Conservation (phyloP, 2,329 filamentous ascomycete species). For the Elsinoe necatrix region DNA sequence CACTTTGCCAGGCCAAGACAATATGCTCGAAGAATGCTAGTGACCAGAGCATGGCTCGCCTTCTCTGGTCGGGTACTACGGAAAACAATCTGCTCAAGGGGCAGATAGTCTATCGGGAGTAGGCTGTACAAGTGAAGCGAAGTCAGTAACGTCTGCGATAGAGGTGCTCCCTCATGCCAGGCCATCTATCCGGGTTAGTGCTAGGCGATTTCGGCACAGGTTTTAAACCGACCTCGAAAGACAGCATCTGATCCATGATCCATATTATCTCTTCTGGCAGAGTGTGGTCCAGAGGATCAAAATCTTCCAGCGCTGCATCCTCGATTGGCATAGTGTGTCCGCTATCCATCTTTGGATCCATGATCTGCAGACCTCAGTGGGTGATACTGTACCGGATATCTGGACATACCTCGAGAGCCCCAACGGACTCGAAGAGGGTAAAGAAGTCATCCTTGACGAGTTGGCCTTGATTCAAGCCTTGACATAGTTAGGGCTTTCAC, state of each 20-base stretch:
- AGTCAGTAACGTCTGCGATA: slow-evolving; percentile 90
- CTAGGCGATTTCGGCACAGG: neutral
- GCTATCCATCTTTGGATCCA: slow-evolving; percentile 99
- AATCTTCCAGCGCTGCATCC: slow-evolving; percentile 31
- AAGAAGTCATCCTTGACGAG: slow-evolving; percentile 92
- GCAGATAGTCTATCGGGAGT: slow-evolving; percentile 34
- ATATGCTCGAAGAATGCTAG: slow-evolving; percentile 69
- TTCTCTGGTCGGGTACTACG: neutral
- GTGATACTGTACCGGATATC: neutral
- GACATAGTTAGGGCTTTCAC: neutral
- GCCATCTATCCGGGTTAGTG: slow-evolving; percentile 57
- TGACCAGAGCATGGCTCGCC: slow-evolving; percentile 37
- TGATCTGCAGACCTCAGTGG: slow-evolving; percentile 56
- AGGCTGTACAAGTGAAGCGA: slow-evolving; percentile 83
- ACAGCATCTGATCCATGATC: slow-evolving; percentile 87
- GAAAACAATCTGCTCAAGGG: slow-evolving; percentile 23
- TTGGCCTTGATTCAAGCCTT: slow-evolving; percentile 51
- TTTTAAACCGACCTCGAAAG: slow-evolving; percentile 59
- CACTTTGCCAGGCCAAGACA: slow-evolving; percentile 77
- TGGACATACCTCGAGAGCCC: slow-evolving; percentile 58
- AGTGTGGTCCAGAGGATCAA: slow-evolving; percentile 61
- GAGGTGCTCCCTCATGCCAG: slow-evolving; percentile 92
- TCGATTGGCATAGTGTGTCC: slow-evolving; percentile 61
- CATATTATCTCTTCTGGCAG: slow-evolving; percentile 75
- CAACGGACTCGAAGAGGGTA: slow-evolving; percentile 88